Evolutionary conservation across 306 rosid genomes (phyloP), one percentile per base, ranked within the genome.

Genomic region (Cajanus cajan): DNA sequence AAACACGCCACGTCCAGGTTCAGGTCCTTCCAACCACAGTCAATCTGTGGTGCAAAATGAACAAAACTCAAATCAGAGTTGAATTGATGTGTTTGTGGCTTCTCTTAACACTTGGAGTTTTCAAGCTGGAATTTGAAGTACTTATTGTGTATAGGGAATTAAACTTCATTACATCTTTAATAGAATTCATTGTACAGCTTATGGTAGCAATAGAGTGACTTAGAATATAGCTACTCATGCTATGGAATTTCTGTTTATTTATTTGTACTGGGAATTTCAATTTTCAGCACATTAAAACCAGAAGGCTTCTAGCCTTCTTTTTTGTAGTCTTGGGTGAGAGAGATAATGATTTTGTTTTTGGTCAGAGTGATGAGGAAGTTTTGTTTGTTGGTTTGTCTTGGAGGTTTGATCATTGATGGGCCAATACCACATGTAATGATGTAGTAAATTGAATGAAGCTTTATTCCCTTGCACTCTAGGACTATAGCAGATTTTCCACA

Each of bases 301-400:
- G 77, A 66, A 72, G 85, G 85, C 47, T 67, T 71, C 22, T 71
- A 19, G 63, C 44, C 76, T 73, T 63, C 34, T 2, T 78, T 51
- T 85, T 82, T 74, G 84, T 82, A 82, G 64, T 16, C n/a, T 84
- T 54, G 74, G 69, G 78, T 67, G 80, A 74, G 82, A 74, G 82
- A 58, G 73, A 47, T 15, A 43, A 24, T 64, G 77, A 40, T 57
- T 33, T 82, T 62, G 52, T 40, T 70, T 73, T 45, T 52, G 51
- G 76, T 70, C 34, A 40, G 70, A 61, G 44, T 69, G 76, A 43
- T 11, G 76, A 70, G 54, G 69, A 69, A 37, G 51, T 68, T 4
- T 47, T 61, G 31, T 54, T 65, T 57, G 77, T 69, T 54, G 36
- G 15, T 18, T 31, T 69, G 39, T 79, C 34, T 37, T 44, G 14